Conservation (phyloP, 768 basidiomycete genomes). For the Boletus rubroflammeus region DNA sequence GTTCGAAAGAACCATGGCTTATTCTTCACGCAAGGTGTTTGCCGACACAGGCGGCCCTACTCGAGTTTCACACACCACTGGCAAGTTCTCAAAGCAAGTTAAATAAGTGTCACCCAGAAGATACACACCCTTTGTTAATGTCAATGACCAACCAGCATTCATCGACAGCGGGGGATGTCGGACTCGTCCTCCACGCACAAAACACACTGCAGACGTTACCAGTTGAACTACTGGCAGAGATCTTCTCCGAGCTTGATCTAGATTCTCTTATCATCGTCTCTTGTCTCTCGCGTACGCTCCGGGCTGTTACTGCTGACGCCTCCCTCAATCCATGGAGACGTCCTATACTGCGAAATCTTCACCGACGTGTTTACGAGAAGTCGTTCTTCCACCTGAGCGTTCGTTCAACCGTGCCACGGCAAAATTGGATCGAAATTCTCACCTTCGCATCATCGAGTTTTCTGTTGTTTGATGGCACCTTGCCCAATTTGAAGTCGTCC, state of each 20-base stretch:
- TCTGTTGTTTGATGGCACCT: constrained; percentile 62
- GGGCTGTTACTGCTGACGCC: constrained; percentile 55
- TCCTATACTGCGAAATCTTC: constrained; percentile 61
- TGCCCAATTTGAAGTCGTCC: constrained; percentile 59
- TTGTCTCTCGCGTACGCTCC: constrained; percentile 57
- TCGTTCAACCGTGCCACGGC: constrained; percentile 60
- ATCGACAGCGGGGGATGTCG: background rate
- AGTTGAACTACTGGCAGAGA: constrained; percentile 73
- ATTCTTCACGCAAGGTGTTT: too few species aligned
- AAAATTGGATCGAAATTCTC: constrained; percentile 78
- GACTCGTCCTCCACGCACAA: background rate
- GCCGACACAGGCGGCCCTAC: too few species aligned
- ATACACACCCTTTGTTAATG: background rate
- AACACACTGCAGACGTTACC: constrained; percentile 49
- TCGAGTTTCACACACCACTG: too few species aligned
- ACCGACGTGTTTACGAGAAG: constrained; percentile 43
- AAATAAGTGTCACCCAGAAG: too few species aligned
- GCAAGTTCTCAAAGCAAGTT: too few species aligned
- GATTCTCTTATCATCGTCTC: constrained; percentile 55
- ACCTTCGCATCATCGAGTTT: constrained; percentile 58
- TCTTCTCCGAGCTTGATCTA: constrained; percentile 67
- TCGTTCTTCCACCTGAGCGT: constrained; percentile 59
- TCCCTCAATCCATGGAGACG: constrained; percentile 73
- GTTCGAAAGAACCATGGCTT: too few species aligned
- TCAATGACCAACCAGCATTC: background rate